phyloP scores from a whole-genome alignment of 768 basidiomycete species.

The Candolleomyces aberdarensis region DNA sequence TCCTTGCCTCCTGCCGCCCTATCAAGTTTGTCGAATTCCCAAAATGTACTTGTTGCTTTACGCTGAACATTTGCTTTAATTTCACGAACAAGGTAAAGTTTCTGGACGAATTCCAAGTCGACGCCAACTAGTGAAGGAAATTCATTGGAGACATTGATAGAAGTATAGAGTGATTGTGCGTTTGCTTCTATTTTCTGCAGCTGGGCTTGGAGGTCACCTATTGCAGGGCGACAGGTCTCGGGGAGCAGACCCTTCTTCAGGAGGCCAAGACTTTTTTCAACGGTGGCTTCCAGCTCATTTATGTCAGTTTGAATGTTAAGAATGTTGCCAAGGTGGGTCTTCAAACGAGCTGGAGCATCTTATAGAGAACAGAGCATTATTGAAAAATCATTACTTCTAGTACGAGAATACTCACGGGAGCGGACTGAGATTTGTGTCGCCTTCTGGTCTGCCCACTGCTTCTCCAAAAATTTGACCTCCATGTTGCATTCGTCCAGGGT shows the following conservation, averaged over 20 bases:
- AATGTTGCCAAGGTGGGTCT: conserved; percentile 27
- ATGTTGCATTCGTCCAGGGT: conserved; percentile 17
- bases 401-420: conserved; percentile 20
- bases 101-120: conserved; percentile 26
- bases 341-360: conserved; percentile 26
- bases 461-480: conserved; percentile 14
- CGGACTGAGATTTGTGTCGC: conserved; percentile 25
- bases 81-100: conserved; percentile 31
- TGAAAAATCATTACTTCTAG: neutral
- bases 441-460: conserved; percentile 32
- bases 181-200: conserved; percentile 14
- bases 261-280: neutral
- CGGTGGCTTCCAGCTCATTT: neutral
- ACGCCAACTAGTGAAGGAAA: conserved; percentile 29
- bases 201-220: conserved; percentile 14
- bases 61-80: conserved; percentile 38
- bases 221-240: neutral
- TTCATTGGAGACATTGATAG: conserved; percentile 26
- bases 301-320: conserved; percentile 21
- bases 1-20: conserved; percentile 27
- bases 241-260: neutral
- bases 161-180: conserved; percentile 27
- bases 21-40: conserved; percentile 34
- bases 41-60: conserved; percentile 29
- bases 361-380: neutral